Conservation (phyloP, 306 rosid genomes). For the Clitoria ternatea region DNA sequence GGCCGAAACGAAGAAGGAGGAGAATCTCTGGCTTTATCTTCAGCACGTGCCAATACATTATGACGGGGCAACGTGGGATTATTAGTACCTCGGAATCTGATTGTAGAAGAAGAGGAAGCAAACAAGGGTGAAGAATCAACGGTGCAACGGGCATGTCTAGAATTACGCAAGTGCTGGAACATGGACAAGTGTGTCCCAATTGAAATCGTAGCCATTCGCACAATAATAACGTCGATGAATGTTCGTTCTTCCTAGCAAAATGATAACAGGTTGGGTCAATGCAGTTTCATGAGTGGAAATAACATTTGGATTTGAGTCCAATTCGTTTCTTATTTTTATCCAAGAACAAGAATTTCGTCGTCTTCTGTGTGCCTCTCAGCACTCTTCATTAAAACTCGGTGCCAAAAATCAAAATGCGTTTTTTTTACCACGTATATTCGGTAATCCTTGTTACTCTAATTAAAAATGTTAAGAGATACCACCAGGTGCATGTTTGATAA, state of each 20-base stretch:
- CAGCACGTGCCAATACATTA: conserved; percentile 63
- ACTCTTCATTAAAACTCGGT: not conserved
- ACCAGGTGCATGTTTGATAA: too few species aligned
- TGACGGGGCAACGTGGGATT: conserved; percentile 40
- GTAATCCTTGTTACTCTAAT: too few species aligned
- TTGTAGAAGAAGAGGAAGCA: conserved; percentile 37
- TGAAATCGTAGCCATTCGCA: conserved; percentile 58
- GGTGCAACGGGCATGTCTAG: conserved; percentile 22
- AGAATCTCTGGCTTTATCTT: conserved; percentile 56
- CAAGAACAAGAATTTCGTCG: not conserved
- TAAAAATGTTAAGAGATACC: too few species aligned
- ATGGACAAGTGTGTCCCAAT: conserved; percentile 44
- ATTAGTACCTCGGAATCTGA: conserved; percentile 21
- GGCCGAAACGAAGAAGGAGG: conserved; percentile 46
- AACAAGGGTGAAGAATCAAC: conserved; percentile 33
- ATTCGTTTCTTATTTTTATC: not conserved
- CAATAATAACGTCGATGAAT: not conserved
- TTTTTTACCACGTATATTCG: too few species aligned
- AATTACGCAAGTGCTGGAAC: conserved; percentile 32
- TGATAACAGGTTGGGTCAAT: not conserved
- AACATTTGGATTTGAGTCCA: not conserved
- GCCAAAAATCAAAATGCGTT: too few species aligned
- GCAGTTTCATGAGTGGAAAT: not conserved
- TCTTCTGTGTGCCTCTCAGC: not conserved
- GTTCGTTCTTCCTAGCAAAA: not conserved